These are phyloP conservation scores for Nitzschia inconspicua DNA, from an alignment of 108 stramenopile species.

Conservation along the genomic window DNA sequence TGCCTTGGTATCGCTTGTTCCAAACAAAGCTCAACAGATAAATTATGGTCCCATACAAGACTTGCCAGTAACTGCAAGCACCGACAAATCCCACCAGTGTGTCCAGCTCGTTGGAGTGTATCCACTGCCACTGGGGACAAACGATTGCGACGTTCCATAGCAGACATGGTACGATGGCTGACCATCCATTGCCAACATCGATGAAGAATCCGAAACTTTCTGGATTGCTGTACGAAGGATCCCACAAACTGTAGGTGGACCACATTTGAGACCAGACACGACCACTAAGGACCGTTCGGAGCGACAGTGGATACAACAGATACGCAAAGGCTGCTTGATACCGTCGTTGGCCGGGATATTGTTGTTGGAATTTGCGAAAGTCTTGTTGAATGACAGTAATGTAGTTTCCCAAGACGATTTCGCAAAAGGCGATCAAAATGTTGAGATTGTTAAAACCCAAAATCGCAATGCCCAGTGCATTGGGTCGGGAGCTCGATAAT, in stretches of 20 bases:
- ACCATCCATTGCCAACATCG: slow-evolving; percentile 81
- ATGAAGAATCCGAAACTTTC: slow-evolving; percentile 88
- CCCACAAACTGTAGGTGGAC: slow-evolving; percentile 78
- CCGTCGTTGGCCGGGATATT: slow-evolving; percentile 40
- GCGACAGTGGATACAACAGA: slow-evolving; percentile 54
- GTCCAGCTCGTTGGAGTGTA: no score
- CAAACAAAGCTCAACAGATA: slow-evolving; percentile 68
- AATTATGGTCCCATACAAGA: slow-evolving; percentile 79
- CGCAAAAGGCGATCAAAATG: slow-evolving; percentile 73
- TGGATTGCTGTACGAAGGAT: slow-evolving; percentile 81
- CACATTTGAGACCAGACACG: slow-evolving; percentile 70
- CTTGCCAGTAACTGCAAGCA: slow-evolving; percentile 70
- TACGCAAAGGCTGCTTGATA: slow-evolving; percentile 43
- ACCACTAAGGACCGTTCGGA: slow-evolving; percentile 41
- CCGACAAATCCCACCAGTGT: slow-evolving; percentile 62
- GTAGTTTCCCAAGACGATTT: slow-evolving; percentile 63
- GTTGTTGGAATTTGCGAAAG: slow-evolving; percentile 43
- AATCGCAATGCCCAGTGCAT: slow-evolving; percentile 29
- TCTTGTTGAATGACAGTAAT: slow-evolving; percentile 60
- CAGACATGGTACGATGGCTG: slow-evolving; percentile 69
- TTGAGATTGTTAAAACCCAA: slow-evolving; percentile 84
- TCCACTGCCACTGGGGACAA: no score
- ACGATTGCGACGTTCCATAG: slow-evolving; percentile 70
- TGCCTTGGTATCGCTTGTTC: slow-evolving; percentile 63
- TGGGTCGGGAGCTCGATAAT: no score